These are phyloP conservation scores for Coniophora puteana DNA, from an alignment of 1,284 basidiomycete species.

Conservation along the genomic window DNA sequence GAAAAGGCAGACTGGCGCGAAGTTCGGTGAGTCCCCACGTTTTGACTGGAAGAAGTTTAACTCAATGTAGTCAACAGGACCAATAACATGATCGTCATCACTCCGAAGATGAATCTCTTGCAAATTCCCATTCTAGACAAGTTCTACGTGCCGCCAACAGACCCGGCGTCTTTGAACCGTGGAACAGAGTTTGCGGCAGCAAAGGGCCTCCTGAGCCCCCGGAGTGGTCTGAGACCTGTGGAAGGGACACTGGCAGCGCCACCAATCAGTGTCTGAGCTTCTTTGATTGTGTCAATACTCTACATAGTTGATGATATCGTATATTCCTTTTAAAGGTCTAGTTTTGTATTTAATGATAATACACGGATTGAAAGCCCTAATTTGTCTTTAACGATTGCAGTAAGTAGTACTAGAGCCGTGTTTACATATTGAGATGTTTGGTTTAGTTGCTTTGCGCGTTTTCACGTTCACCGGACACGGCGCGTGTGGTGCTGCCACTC, in stretches of 20 bases:
- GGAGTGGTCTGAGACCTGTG: slow-evolving; percentile 25
- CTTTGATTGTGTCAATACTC: no score
- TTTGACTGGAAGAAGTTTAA: slow-evolving; percentile 95
- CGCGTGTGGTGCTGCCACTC: slow-evolving; percentile 1
- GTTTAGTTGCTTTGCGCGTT: no score
- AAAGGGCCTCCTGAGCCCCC: slow-evolving; percentile 66
- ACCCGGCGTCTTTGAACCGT: slow-evolving; percentile 60
- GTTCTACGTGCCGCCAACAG: slow-evolving; percentile 79
- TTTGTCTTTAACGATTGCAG: no score
- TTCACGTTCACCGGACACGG: not conserved
- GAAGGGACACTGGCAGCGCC: slow-evolving; percentile 18
- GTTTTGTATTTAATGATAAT: no score
- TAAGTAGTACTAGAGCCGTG: no score
- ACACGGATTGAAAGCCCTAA: no score
- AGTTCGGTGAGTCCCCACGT: slow-evolving; percentile 45
- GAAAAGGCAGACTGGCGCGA: no score
- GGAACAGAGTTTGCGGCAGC: slow-evolving; percentile 72
- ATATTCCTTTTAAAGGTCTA: no score
- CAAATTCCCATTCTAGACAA: slow-evolving; percentile 94
- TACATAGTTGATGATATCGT: no score
- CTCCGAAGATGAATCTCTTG: slow-evolving; percentile 90
- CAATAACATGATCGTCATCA: slow-evolving; percentile 90
- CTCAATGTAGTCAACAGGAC: no score
- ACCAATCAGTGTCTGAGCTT: no score
- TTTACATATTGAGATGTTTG: no score